Base-by-base conservation (phyloP, 768 basidiomycete species). In the Boletus rex-veris region DNA sequence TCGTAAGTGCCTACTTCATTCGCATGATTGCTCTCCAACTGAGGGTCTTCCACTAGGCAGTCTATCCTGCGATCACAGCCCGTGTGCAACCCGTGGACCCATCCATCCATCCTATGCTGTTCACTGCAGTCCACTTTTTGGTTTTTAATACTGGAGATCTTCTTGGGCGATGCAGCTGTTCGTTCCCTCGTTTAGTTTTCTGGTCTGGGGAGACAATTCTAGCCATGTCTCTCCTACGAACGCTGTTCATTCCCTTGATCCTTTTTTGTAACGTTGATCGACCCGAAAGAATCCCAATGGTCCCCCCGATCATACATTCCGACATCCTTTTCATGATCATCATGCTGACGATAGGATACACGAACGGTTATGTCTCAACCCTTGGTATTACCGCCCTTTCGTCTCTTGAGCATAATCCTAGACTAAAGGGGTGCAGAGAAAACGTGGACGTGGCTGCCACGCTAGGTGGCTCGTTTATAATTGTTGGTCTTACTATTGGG, bases 361-460 rank as follows among this genome's bases (percentile, higher is more conserved):
- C 87, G 7, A 92, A 88, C 61, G 93, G 92, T 38, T 91, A 90
- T 63, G 71, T 92, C 24, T 82, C 83, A 11, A 88, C 85, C 57
- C 61, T 90, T 28, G 51, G 84, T 84, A 64, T 83, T 92, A 83
- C 92, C 75, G 76, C 87, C 26, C 89, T 86, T 7, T 82, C 92
- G 4, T 92, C 90, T 3, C 70, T 90, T 2, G 81, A 85, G 55
- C 86, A 93, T 11, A 51, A 51, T 45, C 50, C 50, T 5, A 18
- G 36, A 35, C 18, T 51, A 5, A 24, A 38, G 42, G 84, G 86
- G 5, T 74, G 80, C 46, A 75, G 76, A 48, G 85, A 89, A 55
- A 88, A 93, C 64, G 87, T 92, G 18, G 91, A 94, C 60, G 78
- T 88, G 9, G 90, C 90, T 7, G 92, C 91, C 5, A 88, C 88